Evolutionary conservation across 345 rosid genomes (phyloP), one percentile per base, ranked within the genome.

Genomic region (Nephelium lappaceum): DNA sequence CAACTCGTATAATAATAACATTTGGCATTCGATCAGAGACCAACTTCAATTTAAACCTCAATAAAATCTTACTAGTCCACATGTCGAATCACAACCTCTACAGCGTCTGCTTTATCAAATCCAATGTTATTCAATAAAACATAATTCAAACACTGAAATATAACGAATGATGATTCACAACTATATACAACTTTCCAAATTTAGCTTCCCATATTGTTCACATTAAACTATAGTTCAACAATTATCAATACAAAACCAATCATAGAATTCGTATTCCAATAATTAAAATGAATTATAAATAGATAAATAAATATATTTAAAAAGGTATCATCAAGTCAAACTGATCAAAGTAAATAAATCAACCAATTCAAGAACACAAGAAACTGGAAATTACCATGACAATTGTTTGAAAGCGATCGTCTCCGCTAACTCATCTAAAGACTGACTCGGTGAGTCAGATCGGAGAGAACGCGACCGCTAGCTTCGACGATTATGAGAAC

Each of bases 311-410:
- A 67, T 38, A 2, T 21, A 27, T 11, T n/a, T n/a, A n/a, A 15
- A 4, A 51, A 51, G 57, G 57, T 16, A 31, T 31, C 36, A 51
- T 51, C 58, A 15, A 15, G 5, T 53, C 58, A 53, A 63, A 63
- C 36, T 16, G 51, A 78, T 60, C 58, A 49, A 67, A 39, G 39
- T 36, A 67, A 67, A 49, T 51, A 63, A 43, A 65, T 19, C 19
- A 69, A 25, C 12, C 66, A 31, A 57, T 9, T n/a, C 25, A 18
- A 65, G 2, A 67, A 39, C 71, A 65, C 72, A 18, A 19, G 25
- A 68, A 11, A 49, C 14, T 31, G 10, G 47, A 74, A 77, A 49
- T 74, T 81, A 89, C 92, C 92, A 89, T 87, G 73, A 24, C 14
- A 57, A 66, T 66, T 65, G 72, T 10, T 10, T 18, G 25, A 64